Base-by-base conservation (phyloP, 306 rosid species). In the Inga oerstediana region DNA sequence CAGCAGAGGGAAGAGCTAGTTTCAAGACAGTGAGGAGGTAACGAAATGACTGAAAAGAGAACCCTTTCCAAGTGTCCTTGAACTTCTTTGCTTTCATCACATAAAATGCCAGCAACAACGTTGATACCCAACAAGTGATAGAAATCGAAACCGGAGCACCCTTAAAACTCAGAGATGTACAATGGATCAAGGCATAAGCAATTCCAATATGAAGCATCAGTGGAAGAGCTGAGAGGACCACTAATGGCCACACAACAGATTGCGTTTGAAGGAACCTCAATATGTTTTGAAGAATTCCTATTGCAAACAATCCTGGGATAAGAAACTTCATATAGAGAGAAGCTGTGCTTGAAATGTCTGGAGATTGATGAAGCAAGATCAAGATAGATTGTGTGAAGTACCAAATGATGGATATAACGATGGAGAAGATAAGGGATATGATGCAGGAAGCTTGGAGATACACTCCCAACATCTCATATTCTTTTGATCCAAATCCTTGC, bases 231-330 rank as follows among this genome's bases (percentile, higher is more conserved):
- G 95, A 93, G 77, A 93, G 87, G 16, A 88, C 46, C 67, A 87
- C 83, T 79, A 91, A 52, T 30, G 97, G 93, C 86, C 66, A 24
- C 10, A 93, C 91, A 3, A 82, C 85, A 34, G 95, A 92, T 64
- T 95, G 98, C 64, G 98, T 85, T 48, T 93, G 95, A 43, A 93
- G 85, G 87, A 90, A 95, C 80, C 98, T 92, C 83, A 93, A 46
- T 10, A 88, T 74, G 75, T 93, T 93, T 76, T 95, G 98, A 73
- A 92, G 77, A 72, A 91, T 75, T 52, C 93, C 91, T 74, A 74
- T 89, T 0, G 97, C 97, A 59, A 93, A 89, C 58, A 95, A 15
- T 83, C 94, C 90, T 0, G 98, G 98, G 80, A 92, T 76, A 39
- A 93, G 72, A 85, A 77, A 89, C 80, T 81, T 93, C 82, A 89